These are phyloP conservation scores for Naganishia liquefaciens DNA, from an alignment of 1,284 basidiomycete species.

Conservation along the genomic window DNA sequence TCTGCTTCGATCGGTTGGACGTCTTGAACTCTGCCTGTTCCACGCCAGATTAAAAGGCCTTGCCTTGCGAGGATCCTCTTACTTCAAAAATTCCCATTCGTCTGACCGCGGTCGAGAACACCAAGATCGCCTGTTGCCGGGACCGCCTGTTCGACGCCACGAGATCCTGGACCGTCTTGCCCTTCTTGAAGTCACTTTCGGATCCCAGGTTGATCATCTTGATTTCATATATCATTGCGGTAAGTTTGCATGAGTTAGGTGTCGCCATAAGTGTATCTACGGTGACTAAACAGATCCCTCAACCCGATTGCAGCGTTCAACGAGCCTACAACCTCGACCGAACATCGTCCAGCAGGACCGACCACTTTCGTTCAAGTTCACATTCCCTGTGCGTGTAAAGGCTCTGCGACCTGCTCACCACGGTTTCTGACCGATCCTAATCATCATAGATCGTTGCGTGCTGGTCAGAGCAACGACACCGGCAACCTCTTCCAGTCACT, in stretches of 20 bases:
- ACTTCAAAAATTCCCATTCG: not conserved
- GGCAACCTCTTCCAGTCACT: not conserved
- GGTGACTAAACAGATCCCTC: not conserved
- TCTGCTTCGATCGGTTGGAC: not conserved
- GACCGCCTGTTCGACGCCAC: too few relatives aligned
- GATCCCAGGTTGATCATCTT: not conserved
- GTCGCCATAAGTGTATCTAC: not conserved
- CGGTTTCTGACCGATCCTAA: too few relatives aligned
- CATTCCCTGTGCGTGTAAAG: conserved; percentile 1
- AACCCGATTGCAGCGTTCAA: not conserved
- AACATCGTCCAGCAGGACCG: not conserved
- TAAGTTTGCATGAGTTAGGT: not conserved
- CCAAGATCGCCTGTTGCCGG: too few relatives aligned
- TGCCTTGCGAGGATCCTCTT: too few relatives aligned
- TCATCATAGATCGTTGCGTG: conserved; percentile 2
- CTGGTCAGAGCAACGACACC: not conserved
- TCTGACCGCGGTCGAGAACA: not conserved
- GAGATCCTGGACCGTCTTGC: not conserved
- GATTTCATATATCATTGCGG: conserved; percentile 16
- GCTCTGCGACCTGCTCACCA: not conserved
- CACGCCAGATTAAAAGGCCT: not conserved
- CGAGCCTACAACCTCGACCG: not conserved
- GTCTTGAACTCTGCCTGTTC: not conserved
- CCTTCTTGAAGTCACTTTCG: not conserved
- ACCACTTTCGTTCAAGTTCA: conserved; percentile 15